A percentile compares a stretch with the other conserved stretches of the same genome.
Conservation (phyloP, 371 early-diverging fungal species). For the Dichotomocladium elegans region DNA sequence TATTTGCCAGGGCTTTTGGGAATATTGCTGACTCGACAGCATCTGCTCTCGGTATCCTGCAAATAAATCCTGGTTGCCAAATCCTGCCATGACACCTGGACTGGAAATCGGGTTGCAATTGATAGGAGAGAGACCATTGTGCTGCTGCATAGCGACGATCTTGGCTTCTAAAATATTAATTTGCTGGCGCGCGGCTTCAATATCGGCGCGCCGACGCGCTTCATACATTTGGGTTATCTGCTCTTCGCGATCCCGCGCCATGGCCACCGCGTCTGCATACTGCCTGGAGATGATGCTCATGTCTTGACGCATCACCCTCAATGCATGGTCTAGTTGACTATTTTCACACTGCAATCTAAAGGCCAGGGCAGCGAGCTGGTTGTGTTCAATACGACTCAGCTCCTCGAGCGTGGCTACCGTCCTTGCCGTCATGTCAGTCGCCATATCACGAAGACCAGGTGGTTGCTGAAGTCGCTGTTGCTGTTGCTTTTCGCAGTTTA, state of each 20-base stretch:
- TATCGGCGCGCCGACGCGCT: conserved; percentile 40
- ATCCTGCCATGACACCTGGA: conserved; percentile 16
- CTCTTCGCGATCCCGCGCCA: conserved; percentile 44
- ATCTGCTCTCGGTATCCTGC: conserved; percentile 15
- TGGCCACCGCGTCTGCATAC: conserved; percentile 33
- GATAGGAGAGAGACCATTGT: not conserved
- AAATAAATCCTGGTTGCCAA: conserved; percentile 22
- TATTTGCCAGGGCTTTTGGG: conserved; percentile 9
- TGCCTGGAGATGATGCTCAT: conserved; percentile 36
- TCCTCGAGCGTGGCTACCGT: no score
- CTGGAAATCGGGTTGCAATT: not conserved
- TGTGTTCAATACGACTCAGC: no score
- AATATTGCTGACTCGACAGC: conserved; percentile 8
- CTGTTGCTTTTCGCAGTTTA: not conserved
- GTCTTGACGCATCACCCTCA: conserved; percentile 46
- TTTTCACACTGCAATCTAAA: conserved; percentile 40
- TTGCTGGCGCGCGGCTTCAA: conserved; percentile 44
- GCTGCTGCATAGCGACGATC: conserved; percentile 8
- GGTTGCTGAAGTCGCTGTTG: not conserved
- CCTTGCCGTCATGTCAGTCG: no score
- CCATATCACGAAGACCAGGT: no score
- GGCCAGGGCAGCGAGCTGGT: conserved; percentile 25
- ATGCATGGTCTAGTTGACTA: conserved; percentile 29
- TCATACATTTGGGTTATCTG: conserved; percentile 10
- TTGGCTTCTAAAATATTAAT: conserved; percentile 35